Base-by-base conservation (phyloP, 1,139 yeast species). In the Nakaseomyces glabratus region DNA sequence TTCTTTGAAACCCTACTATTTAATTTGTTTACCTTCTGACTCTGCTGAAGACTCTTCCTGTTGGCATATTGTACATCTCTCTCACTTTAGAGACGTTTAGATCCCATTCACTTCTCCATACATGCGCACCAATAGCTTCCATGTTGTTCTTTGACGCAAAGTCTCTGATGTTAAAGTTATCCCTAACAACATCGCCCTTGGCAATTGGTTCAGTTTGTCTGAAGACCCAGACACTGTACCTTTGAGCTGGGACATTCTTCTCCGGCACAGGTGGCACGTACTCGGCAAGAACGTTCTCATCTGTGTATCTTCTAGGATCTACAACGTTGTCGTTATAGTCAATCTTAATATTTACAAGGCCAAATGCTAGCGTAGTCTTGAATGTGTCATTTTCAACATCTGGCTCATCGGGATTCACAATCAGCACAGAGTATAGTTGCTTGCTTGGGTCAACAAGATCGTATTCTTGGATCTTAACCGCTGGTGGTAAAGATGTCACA, bases 321-420 rank as follows among this genome's bases (percentile, higher is more conserved):
- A 84, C 71, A 28, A 69, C 58, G 47, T 80, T 73, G 44, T 78
- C 73, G 39, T 67, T 68, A 48, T 77, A 74, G 26, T 69, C 62
- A 30, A 86, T 60, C 29, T 73, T 67, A 26, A 88, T 69, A 56
- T 90, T 82, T 38, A 73, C 61, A 42, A 90, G 66, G 1, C 88
- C 95, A 69, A 82, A 90, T 47, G 81, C 82, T 43, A 90, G 65
- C 4, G 76, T 71, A 6, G 95, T 82, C 39, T 67, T 66, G 63
- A 63, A 90, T 1, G 82, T 62, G 62, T 90, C 88, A 22, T 62
- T 67, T 28, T 60, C 65, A 39, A 84, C 56, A 51, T 88, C 86
- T 17, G 97, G 96, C 34, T 79, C 76, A 58, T 90, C 99, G 16
- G 97, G 96, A 57, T 90, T 90, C 14, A 90, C 93, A 38, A 90